Base-by-base conservation (phyloP, 345 rosid genomes). In the Eucalyptus polyanthemos region DNA sequence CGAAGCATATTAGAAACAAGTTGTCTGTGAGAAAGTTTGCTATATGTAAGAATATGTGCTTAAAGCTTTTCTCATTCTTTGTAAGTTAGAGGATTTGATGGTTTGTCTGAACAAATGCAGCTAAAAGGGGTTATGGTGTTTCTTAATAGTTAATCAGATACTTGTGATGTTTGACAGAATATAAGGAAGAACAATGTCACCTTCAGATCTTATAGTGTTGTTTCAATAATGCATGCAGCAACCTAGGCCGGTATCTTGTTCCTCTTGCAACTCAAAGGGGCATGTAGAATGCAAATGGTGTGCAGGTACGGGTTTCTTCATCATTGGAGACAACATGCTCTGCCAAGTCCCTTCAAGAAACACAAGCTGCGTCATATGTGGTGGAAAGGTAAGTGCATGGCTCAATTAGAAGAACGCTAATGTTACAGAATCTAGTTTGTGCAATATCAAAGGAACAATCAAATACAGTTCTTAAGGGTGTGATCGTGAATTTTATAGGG, bases 271-370 rank as follows among this genome's bases (percentile, higher is more conserved):
- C 87, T 93, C 98, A 25, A 95, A 91, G 6, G 99, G 99, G 53
- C 93, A 91, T 86, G 94, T 96, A 11, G 99, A 97, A 76, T 96
- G 99, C 94, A 93, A 97, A 91, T 96, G 99, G 99, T 97, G 98
- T 91, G 93, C 93, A 8, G 99, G 99, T 47, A 97, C 99, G 5
- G 98, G 99, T 49, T 96, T 97, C 94, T 97, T 97, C 90, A 95
- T 97, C 86, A 92, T 96, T 0, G 98, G 99, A 14, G 97, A 97
- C 93, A 97, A 95, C 91, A 96, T 96, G 96, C 99, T 97, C 88
- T 97, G 99, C 89, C 96, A 97, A 88, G 99, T 97, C 67, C 99
- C 99, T 29, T 97, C 99, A 7, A 95, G 97, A 90, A 96, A 96
- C 93, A 94, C 99, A 45, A 93, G 89, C 87, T 97, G 99, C 86